Evolutionary conservation across 305 asterid species (phyloP).

Genomic region (Solanum hybrid): DNA sequence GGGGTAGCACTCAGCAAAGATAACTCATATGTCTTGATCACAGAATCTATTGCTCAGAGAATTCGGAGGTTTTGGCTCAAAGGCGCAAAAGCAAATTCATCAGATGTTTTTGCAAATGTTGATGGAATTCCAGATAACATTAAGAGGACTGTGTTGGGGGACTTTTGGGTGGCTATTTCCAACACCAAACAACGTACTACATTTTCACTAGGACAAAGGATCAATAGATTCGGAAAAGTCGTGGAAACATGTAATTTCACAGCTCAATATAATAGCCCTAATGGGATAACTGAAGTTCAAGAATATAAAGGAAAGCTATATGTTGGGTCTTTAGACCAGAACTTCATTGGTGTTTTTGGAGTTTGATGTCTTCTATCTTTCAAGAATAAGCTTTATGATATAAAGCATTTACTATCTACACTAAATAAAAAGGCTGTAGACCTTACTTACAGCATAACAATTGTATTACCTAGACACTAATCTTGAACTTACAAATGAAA

Average conservation of each 20-base stretch:
- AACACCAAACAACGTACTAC: background rate
- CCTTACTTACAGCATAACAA: background rate
- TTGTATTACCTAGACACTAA: background rate
- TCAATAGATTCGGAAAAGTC: background rate
- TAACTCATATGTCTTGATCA: background rate
- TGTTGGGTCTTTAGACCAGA: background rate
- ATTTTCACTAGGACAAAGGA: background rate
- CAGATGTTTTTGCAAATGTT: background rate
- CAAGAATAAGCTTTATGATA: background rate
- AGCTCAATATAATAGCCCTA: background rate
- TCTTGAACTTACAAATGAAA: background rate
- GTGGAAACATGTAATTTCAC: background rate
- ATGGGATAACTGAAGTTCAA: background rate
- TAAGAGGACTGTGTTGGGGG: background rate
- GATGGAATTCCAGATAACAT: conserved; percentile 9
- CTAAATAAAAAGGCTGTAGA: background rate
- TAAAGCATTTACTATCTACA: background rate
- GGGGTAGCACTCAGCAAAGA: conserved; percentile 8
- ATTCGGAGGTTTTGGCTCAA: conserved; percentile 6
- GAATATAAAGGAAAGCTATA: background rate
- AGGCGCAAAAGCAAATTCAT: conserved; percentile 4
- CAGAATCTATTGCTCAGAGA: background rate
- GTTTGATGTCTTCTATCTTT: background rate
- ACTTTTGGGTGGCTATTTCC: conserved; percentile 6
- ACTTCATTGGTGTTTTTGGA: background rate